phyloP scores from a whole-genome alignment of 2,329 filamentous ascomycete species.

The Cytospora leucostoma region DNA sequence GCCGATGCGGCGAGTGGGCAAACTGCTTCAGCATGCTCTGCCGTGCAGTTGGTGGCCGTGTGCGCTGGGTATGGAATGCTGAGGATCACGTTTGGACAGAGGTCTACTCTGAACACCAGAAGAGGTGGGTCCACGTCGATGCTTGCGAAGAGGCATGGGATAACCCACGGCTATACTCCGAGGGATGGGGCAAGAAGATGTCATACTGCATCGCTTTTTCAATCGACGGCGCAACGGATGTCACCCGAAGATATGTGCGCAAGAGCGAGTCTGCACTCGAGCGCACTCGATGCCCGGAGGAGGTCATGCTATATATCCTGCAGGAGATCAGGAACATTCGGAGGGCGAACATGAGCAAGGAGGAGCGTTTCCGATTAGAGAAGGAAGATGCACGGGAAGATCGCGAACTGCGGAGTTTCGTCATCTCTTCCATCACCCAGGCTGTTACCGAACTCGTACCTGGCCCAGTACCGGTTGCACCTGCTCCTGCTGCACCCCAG shows the following conservation, averaged over 20 bases:
- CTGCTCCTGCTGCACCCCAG: slow-evolving; percentile 33
- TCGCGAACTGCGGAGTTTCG: slow-evolving; percentile 71
- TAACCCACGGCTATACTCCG: slow-evolving; percentile 85
- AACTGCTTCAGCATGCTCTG: slow-evolving; percentile 99
- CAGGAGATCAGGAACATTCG: slow-evolving; percentile 87
- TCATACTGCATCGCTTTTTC: slow-evolving; percentile 97
- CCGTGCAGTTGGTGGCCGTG: slow-evolving; percentile 83
- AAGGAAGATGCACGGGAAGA: slow-evolving; percentile 79
- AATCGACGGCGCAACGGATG: slow-evolving; percentile 74
- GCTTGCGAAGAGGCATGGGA: slow-evolving; percentile 95
- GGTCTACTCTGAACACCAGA: slow-evolving; percentile 90
- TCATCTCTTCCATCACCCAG: slow-evolving; percentile 72
- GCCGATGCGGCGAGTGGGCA: slow-evolving; percentile 92
- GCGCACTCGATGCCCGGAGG: slow-evolving; percentile 79
- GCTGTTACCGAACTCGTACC: slow-evolving; percentile 70
- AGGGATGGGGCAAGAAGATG: slow-evolving; percentile 96
- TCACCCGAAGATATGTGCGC: slow-evolving; percentile 68
- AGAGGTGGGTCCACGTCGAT: slow-evolving; percentile 96
- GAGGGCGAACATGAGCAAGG: slow-evolving; percentile 81
- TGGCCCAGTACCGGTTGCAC: slow-evolving; percentile 36
- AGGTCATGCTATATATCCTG: slow-evolving; percentile 87
- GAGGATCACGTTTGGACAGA: slow-evolving; percentile 99
- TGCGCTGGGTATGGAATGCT: slow-evolving; percentile 97
- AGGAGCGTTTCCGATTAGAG: slow-evolving; percentile 77
- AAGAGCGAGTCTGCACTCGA: slow-evolving; percentile 72